Percentiles rank a stretch among this genome's conserved stretches.
Conservation (phyloP, 306 rosid genomes). For the Prunus persica region DNA sequence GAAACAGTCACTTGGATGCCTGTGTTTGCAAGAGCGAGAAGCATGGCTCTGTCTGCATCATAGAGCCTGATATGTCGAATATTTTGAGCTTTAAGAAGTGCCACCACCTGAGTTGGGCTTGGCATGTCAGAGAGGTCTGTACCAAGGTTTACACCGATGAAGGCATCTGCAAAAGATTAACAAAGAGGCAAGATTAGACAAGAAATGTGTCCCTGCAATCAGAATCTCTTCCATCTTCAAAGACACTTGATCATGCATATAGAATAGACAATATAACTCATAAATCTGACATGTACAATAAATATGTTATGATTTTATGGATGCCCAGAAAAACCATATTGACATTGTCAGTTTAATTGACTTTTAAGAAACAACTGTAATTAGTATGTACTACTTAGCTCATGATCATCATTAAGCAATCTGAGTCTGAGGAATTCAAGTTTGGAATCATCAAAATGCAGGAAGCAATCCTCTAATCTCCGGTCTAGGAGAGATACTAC, state of each 20-base stretch:
- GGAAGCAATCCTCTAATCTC: not conserved
- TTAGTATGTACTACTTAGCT: not conserved
- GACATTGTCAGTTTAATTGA: not conserved
- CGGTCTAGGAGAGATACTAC: not conserved
- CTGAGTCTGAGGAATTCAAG: not conserved
- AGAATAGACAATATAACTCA: not conserved
- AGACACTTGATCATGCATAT: not conserved
- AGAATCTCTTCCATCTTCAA: not conserved
- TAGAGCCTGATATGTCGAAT: conserved; percentile 73
- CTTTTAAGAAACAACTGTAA: not conserved
- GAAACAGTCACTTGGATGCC: conserved; percentile 77
- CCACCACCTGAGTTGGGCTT: conserved; percentile 69
- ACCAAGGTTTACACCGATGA: conserved; percentile 82
- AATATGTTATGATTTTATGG: not conserved
- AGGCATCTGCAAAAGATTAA: conserved; percentile 56
- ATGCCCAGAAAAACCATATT: not conserved
- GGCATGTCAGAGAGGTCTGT: conserved; percentile 86
- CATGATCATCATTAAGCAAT: not conserved
- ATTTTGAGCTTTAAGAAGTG: conserved; percentile 84
- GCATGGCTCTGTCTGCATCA: conserved; percentile 75
- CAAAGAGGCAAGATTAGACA: conserved; percentile 4
- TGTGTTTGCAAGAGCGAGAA: conserved; percentile 76
- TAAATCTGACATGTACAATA: not conserved
- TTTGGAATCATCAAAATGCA: conserved; percentile 1
- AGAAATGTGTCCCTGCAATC: not conserved